These are phyloP conservation scores for Cryptomeria japonica DNA, from an alignment of 75 land plant species.

Conservation along the genomic window DNA sequence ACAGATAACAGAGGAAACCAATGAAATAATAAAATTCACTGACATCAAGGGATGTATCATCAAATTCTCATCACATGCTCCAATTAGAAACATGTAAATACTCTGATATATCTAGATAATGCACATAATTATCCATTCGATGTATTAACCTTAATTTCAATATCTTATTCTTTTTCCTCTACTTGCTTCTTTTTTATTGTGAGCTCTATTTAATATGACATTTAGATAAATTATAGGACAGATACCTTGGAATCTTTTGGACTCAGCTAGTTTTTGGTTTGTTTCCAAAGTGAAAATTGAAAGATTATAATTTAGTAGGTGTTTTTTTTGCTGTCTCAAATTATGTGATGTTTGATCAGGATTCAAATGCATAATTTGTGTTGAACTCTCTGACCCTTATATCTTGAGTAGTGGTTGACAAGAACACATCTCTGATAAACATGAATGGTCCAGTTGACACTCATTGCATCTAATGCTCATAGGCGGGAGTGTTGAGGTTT, in stretches of 20 bases:
- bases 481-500: too few species aligned
- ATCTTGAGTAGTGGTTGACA: too few species aligned
- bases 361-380: too few species aligned
- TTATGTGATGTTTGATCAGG: too few species aligned
- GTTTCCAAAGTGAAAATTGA: not conserved
- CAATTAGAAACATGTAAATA: not conserved
- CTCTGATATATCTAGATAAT: not conserved
- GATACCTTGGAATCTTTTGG: not conserved
- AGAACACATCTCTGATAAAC: too few species aligned
- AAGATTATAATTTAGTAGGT: too few species aligned
- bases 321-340: too few species aligned
- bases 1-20: conserved; percentile 10
- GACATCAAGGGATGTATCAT: not conserved
- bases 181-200: not conserved
- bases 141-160: not conserved
- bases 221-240: not conserved
- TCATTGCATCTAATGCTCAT: too few species aligned
- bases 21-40: not conserved
- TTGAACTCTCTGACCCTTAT: too few species aligned
- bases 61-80: not conserved
- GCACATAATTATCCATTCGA: not conserved
- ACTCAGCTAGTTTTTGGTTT: not conserved
- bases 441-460: too few species aligned
- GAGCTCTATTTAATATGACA: not conserved
- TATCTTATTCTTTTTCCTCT: not conserved